Conservation (phyloP, 192 early-diverging fungal species). For the Backusella morwellensis region DNA sequence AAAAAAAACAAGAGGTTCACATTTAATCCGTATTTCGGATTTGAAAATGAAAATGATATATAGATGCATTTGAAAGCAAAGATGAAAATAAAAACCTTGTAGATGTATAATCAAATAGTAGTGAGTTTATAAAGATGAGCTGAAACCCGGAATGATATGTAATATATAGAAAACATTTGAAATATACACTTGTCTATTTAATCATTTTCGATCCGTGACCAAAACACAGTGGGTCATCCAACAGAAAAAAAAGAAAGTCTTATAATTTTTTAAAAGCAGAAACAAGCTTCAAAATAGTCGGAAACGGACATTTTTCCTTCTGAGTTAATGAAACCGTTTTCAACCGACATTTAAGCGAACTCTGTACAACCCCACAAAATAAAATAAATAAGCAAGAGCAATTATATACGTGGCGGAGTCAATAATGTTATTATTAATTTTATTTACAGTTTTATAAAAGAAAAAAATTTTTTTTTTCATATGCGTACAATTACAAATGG, state of each 20-base stretch:
- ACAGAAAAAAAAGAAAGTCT: not conserved
- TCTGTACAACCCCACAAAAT: not conserved
- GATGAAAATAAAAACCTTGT: no score
- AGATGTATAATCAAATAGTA: no score
- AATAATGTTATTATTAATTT: slow-evolving; percentile 4
- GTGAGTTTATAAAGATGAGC: no score
- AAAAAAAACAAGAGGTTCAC: no score
- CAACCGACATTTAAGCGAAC: not conserved
- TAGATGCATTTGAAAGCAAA: no score
- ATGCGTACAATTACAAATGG: not conserved
- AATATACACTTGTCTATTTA: no score
- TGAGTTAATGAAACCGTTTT: not conserved
- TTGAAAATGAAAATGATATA: no score
- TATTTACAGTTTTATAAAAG: not conserved
- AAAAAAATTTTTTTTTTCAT: not conserved
- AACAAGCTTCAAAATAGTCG: not conserved
- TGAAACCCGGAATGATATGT: no score
- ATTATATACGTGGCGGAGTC: not conserved
- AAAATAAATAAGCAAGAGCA: not conserved
- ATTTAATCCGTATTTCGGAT: no score
- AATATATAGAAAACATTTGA: no score
- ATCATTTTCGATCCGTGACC: no score
- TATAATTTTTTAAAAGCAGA: not conserved
- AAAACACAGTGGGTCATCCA: no score
- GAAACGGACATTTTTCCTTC: not conserved